Evolutionary conservation across 331 rosid genomes (phyloP).

Genomic region (Quercus tomentella): DNA sequence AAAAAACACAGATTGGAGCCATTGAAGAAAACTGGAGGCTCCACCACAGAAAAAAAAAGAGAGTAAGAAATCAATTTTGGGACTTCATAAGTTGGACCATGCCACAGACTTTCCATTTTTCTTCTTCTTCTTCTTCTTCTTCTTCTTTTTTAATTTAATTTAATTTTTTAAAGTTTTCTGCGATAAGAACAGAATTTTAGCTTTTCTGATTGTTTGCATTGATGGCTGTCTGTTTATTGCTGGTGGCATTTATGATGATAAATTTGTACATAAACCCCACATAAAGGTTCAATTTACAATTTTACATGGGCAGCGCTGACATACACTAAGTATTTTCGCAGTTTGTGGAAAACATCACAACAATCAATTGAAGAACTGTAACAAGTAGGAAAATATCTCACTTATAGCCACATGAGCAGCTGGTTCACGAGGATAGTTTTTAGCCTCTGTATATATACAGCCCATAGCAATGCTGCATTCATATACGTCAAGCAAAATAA

Average conservation of each 20-base stretch:
- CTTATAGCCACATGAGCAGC: slow-evolving; percentile 97
- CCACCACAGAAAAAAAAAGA: neutral
- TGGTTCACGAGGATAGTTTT: slow-evolving; percentile 97
- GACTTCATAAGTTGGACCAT: neutral
- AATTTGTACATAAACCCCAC: neutral
- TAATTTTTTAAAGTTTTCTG: no score
- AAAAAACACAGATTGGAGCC: neutral
- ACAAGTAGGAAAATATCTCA: slow-evolving; percentile 41
- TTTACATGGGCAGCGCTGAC: slow-evolving; percentile 2
- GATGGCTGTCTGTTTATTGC: slow-evolving; percentile 8
- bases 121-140: slow-evolving; percentile 8
- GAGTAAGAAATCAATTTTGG: neutral
- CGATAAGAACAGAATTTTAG: neutral
- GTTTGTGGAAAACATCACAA: slow-evolving; percentile 1
- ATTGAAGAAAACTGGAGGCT: neutral
- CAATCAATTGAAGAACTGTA: slow-evolving; percentile 14
- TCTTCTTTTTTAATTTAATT: neutral
- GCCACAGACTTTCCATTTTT: neutral
- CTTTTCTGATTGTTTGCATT: slow-evolving; percentile 17
- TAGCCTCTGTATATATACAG: slow-evolving; percentile 84
- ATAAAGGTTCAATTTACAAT: slow-evolving; percentile 11
- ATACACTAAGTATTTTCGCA: slow-evolving; percentile 11
- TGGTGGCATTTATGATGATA: slow-evolving; percentile 1
- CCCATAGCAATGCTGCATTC: slow-evolving; percentile 87
- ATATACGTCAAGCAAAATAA: slow-evolving; percentile 18